Evolutionary conservation across 2,329 filamentous ascomycete genomes (phyloP), one percentile per base, ranked within the genome.

Genomic region (Colletotrichum liaoningense): DNA sequence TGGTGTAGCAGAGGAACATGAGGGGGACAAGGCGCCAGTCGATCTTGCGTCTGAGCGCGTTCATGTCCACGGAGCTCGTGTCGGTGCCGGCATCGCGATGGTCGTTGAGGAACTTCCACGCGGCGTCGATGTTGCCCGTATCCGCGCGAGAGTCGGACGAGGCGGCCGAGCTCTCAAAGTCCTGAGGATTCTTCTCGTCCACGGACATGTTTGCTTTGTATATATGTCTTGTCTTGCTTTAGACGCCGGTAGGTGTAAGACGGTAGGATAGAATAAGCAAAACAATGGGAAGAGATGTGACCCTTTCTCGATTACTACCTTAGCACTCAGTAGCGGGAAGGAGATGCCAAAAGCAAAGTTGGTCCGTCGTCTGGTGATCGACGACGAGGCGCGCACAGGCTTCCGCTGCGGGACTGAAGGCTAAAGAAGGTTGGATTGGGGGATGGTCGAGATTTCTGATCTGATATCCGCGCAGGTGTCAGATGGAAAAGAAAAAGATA

Each of bases 1-100:
- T 85, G n/a, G 87, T 87, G 77, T 92, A 92, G 77, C 87, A 89
- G 57, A 85, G 80, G 73, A 91, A 91, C 88, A 92, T 90, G 66
- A 92, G 83, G 0, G 90, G 90, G 42, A 92, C 84, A 66, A 92
- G 89, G 62, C 84, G 86, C 82, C 83, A 88, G 77, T 92, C 90
- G 62, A 92, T 87, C 79, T 87, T 90, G 73, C 86, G 86, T 5
- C 88, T 82, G 56, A 92, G 79, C 1, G 80, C 80, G 73, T 81
- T 81, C 59, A 89, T 80, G 74, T 88, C 80, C 46, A 87, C 80
- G 19, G 77, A 80, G 55, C 77, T 78, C 58, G 80, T 79, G 26
- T 80, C 80, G 26, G 35, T 56, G 26, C 78, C 77, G 22, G 80
- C 79, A 75, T 86, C 79, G 33, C 83, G 83, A 72, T 87, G 84